phyloP scores from a whole-genome alignment of 306 rosid species.

The Canavalia ensiformis region DNA sequence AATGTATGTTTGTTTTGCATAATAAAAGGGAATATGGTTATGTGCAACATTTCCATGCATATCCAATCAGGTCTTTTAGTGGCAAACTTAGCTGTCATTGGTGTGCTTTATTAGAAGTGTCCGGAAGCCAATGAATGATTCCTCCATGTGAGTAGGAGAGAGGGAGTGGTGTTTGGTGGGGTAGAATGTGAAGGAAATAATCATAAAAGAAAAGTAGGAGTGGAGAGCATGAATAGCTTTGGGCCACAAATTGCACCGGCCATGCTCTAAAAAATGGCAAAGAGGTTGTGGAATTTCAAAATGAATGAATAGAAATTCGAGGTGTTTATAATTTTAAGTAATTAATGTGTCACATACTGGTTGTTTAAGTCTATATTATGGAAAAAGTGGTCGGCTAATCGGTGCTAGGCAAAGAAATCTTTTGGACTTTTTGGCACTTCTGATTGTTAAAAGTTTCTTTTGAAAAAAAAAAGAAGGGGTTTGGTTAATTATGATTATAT shows the following conservation, averaged over 20 bases:
- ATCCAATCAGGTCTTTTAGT: slow-evolving; percentile 49
- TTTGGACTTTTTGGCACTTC: slow-evolving; percentile 42
- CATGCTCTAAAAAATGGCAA: slow-evolving; percentile 46
- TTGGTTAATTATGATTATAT: slow-evolving; percentile 11
- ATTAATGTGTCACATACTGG: slow-evolving; percentile 18
- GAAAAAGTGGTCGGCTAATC: slow-evolving; percentile 47
- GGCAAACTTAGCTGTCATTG: slow-evolving; percentile 67
- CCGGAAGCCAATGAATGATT: slow-evolving; percentile 78
- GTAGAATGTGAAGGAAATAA: slow-evolving; percentile 54
- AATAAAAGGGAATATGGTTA: slow-evolving; percentile 45
- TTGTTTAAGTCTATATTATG: slow-evolving; percentile 39
- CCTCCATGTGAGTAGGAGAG: slow-evolving; percentile 68
- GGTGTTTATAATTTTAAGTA: background rate
- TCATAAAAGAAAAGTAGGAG: slow-evolving; percentile 50
- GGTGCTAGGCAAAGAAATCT: slow-evolving; percentile 35
- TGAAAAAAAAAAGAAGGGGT: background rate
- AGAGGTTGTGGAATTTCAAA: slow-evolving; percentile 35
- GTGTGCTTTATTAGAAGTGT: slow-evolving; percentile 71
- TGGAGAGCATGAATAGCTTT: slow-evolving; percentile 52
- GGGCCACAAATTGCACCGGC: slow-evolving; percentile 66
- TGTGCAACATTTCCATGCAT: slow-evolving; percentile 51
- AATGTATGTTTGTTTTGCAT: slow-evolving; percentile 27
- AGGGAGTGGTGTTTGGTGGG: slow-evolving; percentile 58
- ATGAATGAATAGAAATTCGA: slow-evolving; percentile 45
- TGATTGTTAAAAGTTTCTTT: background rate